These are phyloP conservation scores for Ophiostoma sp. DNA, from an alignment of 2,329 filamentous ascomycete species.

Conservation along the genomic window DNA sequence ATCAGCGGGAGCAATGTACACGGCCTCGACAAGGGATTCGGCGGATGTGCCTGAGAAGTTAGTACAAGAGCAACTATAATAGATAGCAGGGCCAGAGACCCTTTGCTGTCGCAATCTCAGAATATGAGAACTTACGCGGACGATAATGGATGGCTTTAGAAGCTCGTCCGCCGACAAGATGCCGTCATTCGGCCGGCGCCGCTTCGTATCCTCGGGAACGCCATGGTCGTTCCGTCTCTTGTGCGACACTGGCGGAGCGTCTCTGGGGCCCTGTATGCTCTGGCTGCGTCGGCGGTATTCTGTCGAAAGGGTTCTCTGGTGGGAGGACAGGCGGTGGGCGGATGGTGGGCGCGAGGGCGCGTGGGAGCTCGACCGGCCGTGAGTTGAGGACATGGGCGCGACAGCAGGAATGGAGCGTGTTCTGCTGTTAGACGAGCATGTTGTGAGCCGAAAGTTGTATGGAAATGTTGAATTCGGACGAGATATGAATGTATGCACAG, in stretches of 20 bases:
- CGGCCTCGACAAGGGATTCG: conserved; percentile 47
- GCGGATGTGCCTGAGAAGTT: conserved; percentile 43
- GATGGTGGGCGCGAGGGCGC: conserved; percentile 44
- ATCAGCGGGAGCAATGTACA: conserved; percentile 55
- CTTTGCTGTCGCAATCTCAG: too few relatives aligned
- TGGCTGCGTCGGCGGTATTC: conserved; percentile 6
- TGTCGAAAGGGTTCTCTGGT: neutral
- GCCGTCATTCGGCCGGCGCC: conserved; percentile 17
- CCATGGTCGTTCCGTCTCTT: conserved; percentile 29
- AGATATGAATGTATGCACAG: neutral
- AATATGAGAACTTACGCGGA: conserved; percentile 34
- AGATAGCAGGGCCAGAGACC: too few relatives aligned
- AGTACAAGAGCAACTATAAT: too few relatives aligned
- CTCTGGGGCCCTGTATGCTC: conserved; percentile 26
- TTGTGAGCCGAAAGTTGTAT: neutral
- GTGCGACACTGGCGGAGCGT: conserved; percentile 32
- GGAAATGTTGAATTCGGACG: neutral
- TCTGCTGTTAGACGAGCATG: conserved; percentile 17
- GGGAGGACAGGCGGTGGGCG: conserved; percentile 6
- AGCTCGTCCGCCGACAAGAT: conserved; percentile 45
- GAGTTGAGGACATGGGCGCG: conserved; percentile 21
- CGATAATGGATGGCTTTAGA: conserved; percentile 46
- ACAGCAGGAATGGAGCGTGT: neutral
- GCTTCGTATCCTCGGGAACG: conserved; percentile 28
- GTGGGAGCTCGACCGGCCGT: conserved; percentile 34